Percentiles rank a stretch among this genome's conserved stretches.
phyloP scores from a whole-genome alignment of 257 asterid genomes.

The Solanum peruvianum region DNA sequence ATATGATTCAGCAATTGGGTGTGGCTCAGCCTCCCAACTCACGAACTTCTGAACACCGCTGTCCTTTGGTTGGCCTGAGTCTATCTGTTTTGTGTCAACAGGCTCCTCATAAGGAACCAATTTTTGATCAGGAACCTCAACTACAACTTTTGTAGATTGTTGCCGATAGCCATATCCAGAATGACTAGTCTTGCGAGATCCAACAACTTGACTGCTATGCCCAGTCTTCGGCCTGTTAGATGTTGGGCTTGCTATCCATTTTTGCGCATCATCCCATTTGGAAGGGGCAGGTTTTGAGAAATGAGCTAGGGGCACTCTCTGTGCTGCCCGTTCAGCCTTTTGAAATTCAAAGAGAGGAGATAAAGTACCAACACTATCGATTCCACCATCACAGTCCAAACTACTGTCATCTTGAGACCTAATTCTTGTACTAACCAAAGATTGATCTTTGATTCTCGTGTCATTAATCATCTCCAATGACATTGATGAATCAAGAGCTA shows the following conservation, averaged over 20 bases:
- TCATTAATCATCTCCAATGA: slow-evolving; percentile 10
- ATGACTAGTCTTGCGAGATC: slow-evolving; percentile 14
- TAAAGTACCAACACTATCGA: slow-evolving; percentile 5
- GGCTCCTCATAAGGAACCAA: slow-evolving; percentile 21
- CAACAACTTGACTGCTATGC: slow-evolving; percentile 18
- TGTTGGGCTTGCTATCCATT: slow-evolving; percentile 37
- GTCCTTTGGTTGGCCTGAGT: slow-evolving; percentile 19
- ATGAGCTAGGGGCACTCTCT: slow-evolving; percentile 20
- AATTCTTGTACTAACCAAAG: slow-evolving; percentile 8
- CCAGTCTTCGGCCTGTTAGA: slow-evolving; percentile 7
- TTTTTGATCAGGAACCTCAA: slow-evolving; percentile 23
- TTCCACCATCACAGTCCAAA: slow-evolving; percentile 15
- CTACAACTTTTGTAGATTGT: slow-evolving; percentile 10
- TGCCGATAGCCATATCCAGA: slow-evolving; percentile 15
- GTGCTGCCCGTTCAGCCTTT: slow-evolving; percentile 18
- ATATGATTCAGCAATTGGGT: slow-evolving; percentile 13
- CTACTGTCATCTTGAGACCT: slow-evolving; percentile 13
- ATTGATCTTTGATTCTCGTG: slow-evolving; percentile 16
- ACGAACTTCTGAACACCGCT: slow-evolving; percentile 19
- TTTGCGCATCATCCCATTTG: slow-evolving; percentile 39
- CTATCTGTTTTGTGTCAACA: slow-evolving; percentile 26
- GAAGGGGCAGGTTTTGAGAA: slow-evolving; percentile 30
- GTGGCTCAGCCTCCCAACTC: slow-evolving; percentile 22
- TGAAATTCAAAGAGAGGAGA: slow-evolving; percentile 28
- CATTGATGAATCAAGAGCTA: background rate